Conservation (phyloP, 768 basidiomycete species). For the Rhizopogon roseolus region DNA sequence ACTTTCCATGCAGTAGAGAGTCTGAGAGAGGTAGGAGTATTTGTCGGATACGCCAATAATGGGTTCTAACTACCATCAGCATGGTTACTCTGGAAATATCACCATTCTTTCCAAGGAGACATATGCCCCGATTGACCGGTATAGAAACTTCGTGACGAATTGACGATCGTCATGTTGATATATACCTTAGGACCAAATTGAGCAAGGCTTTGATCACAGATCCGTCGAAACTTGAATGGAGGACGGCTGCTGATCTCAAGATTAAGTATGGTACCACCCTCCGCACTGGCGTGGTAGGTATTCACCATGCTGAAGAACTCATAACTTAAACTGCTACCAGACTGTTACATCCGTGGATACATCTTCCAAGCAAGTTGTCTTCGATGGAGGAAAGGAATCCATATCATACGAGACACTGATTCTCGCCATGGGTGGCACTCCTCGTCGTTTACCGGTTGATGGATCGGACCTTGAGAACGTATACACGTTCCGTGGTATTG, state of each 20-base stretch:
- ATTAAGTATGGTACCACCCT: slow-evolving; percentile 69
- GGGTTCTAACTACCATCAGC: slow-evolving; percentile 33
- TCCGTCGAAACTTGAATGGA: slow-evolving; percentile 71
- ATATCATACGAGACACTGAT: slow-evolving; percentile 74
- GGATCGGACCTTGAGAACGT: slow-evolving; percentile 75
- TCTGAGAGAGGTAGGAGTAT: slow-evolving; percentile 60
- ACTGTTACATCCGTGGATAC: slow-evolving; percentile 70
- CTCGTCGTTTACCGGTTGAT: slow-evolving; percentile 72
- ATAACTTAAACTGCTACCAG: slow-evolving; percentile 24
- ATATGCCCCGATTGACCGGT: slow-evolving; percentile 84
- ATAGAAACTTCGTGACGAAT: background rate
- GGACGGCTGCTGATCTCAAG: slow-evolving; percentile 66
- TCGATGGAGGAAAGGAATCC: slow-evolving; percentile 54
- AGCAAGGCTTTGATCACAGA: slow-evolving; percentile 84
- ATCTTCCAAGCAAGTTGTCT: slow-evolving; percentile 52
- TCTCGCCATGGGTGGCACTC: slow-evolving; percentile 71
- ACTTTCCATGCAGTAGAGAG: slow-evolving; percentile 76
- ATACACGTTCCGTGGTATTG: slow-evolving; percentile 64
- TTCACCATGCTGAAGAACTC: slow-evolving; percentile 1
- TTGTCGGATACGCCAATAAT: background rate
- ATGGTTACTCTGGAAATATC: slow-evolving; percentile 74
- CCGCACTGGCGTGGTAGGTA: slow-evolving; percentile 51
- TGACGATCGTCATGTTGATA: background rate
- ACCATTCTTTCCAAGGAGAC: slow-evolving; percentile 76
- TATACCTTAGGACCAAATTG: slow-evolving; percentile 66